These are phyloP conservation scores for Kodamaea alishanica DNA, from an alignment of 1,139 yeast species.

Conservation along the genomic window DNA sequence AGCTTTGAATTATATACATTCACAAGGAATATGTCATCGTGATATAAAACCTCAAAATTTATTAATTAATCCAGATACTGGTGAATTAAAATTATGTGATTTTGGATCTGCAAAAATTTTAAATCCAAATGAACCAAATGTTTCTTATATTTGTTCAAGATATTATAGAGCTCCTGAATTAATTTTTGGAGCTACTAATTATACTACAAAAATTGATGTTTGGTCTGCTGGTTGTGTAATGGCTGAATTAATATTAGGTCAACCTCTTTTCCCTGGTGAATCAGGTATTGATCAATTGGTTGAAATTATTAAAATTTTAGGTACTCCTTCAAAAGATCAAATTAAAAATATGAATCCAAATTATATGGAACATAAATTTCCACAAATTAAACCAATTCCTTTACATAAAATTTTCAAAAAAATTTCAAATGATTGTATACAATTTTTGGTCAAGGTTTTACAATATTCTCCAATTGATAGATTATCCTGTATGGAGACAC, in stretches of 20 bases:
- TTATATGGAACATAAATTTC: conserved; percentile 96
- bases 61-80: conserved; percentile 79
- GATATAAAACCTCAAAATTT: conserved; percentile 96
- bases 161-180: conserved; percentile 95
- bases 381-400: conserved; percentile 93
- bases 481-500: conserved; percentile 63
- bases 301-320: conserved; percentile 91
- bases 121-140: conserved; percentile 89
- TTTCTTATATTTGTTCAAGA: conserved; percentile 92
- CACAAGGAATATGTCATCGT: conserved; percentile 90
- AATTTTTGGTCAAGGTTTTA: conserved; percentile 54
- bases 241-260: conserved; percentile 94
- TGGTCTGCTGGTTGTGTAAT: conserved; percentile 99
- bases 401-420: conserved; percentile 77
- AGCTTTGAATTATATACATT: conserved; percentile 87
- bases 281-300: conserved; percentile 96
- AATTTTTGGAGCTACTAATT: conserved; percentile 86
- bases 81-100: conserved; percentile 87
- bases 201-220: conserved; percentile 94
- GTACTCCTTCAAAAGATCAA: conserved; percentile 92
- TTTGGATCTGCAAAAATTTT: conserved; percentile 97
- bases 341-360: conserved; percentile 94
- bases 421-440: conserved; percentile 57
- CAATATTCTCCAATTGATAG: conserved; percentile 77
- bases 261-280: conserved; percentile 96